phyloP scores from a whole-genome alignment of 2,329 filamentous ascomycete species.

The Thelonectria rubi region DNA sequence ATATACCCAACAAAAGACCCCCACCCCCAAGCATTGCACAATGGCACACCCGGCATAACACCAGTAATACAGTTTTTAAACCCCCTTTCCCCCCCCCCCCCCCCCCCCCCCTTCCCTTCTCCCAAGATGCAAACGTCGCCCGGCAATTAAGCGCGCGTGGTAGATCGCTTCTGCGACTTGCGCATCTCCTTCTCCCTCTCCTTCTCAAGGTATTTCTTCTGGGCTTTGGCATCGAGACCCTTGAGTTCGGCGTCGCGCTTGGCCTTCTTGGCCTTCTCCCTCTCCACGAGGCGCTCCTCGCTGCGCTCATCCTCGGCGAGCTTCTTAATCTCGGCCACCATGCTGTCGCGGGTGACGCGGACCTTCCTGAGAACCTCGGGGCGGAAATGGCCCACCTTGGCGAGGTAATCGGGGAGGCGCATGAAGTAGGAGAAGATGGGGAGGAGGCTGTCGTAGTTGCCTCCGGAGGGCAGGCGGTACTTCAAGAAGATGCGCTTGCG shows the following conservation, averaged over 20 bases:
- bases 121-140: background rate
- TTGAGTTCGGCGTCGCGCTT: conserved; percentile 88
- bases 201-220: conserved; percentile 85
- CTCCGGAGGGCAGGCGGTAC: conserved; percentile 71
- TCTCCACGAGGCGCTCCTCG: conserved; percentile 77
- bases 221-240: conserved; percentile 79
- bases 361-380: conserved; percentile 90
- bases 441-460: conserved; percentile 71
- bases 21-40: no score
- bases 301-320: conserved; percentile 81
- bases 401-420: conserved; percentile 84
- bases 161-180: conserved; percentile 64
- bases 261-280: conserved; percentile 82
- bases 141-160: conserved; percentile 56
- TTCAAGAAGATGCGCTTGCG: conserved; percentile 89
- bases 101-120: no score
- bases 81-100: no score
- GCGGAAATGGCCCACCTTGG: conserved; percentile 82
- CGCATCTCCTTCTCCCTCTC: conserved; percentile 78
- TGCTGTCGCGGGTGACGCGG: conserved; percentile 79
- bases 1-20: no score
- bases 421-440: conserved; percentile 85
- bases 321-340: conserved; percentile 81
- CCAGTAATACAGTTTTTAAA: no score
- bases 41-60: no score